Evolutionary conservation across 2,329 filamentous ascomycete species (phyloP).

Genomic region (Hypoxylon sp.): DNA sequence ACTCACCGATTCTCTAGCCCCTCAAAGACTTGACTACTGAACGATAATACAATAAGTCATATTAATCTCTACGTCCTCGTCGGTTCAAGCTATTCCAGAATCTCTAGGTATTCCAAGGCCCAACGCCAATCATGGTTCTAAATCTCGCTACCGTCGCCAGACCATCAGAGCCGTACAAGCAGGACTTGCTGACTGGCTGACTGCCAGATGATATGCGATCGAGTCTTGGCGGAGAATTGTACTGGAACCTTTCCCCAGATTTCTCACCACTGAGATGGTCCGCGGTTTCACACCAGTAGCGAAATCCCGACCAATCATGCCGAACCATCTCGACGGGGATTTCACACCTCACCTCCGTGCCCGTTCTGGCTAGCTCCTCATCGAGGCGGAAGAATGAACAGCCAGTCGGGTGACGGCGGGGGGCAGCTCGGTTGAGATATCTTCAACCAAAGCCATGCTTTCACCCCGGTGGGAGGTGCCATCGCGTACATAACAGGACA

Average conservation of each 20-base stretch:
- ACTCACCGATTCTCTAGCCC: too few relatives aligned
- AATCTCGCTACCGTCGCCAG: too few relatives aligned
- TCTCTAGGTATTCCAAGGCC: not conserved
- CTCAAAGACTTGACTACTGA: too few relatives aligned
- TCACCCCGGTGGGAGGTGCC: slow-evolving; percentile 11
- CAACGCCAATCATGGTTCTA: not conserved
- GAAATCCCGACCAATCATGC: slow-evolving; percentile 15
- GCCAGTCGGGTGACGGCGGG: slow-evolving; percentile 10
- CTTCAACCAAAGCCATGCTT: slow-evolving; percentile 5
- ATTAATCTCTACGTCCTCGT: too few relatives aligned
- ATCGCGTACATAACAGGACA: slow-evolving; percentile 2
- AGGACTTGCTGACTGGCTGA: not conserved
- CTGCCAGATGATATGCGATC: not conserved
- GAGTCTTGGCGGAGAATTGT: slow-evolving; percentile 13
- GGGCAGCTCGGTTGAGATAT: slow-evolving; percentile 7
- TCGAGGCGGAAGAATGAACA: slow-evolving; percentile 6
- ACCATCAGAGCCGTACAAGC: too few relatives aligned
- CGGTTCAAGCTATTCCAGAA: not conserved
- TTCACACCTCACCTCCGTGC: slow-evolving; percentile 18
- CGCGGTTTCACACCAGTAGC: not conserved
- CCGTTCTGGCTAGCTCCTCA: slow-evolving; percentile 15
- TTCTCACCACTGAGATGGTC: slow-evolving; percentile 7
- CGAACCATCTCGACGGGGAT: not conserved
- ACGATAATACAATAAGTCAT: too few relatives aligned
- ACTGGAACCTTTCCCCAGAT: slow-evolving; percentile 30